Evolutionary conservation across 129 eudicot species (phyloP), one percentile per base, ranked within the genome.

Genomic region (Flaveria linearis): DNA sequence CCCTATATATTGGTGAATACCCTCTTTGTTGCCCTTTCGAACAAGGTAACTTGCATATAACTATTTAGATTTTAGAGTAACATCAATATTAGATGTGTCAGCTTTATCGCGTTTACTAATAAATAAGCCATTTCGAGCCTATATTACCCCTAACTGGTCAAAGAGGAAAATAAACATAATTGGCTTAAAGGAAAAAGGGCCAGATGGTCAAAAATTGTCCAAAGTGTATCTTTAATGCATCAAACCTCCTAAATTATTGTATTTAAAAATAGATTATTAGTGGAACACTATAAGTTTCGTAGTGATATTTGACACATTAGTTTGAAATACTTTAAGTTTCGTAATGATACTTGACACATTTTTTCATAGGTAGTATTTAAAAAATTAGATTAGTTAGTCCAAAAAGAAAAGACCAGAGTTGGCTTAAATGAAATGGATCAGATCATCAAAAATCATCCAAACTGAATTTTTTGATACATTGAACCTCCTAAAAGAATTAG

Each of bases 1-100:
- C 91, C 69, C 63, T 85, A 36, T 91, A 91, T 87, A 87, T 91
- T 78, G 92, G 97, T 11, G 97, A 91, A 81, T 96, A 91, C 73
- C 97, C 92, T 73, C 72, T 85, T 7, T 88, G 89, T 3, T 89
- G 88, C 76, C 97, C 92, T 15, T 91, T 92, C 69, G 96, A 92
- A 77, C 96, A 92, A 89, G 97, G 96, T 92, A 89, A 78, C 69
- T 50, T 72, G 3, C 53, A 15, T 14, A 50, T 73, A 36, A 16
- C 16, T 57, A 0, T 18, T 1, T 20, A 20, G 6, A 0, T 0
- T 18, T 1, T 20, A 20, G 6, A 0, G 15, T 57, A 16, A 72
- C 67, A 33, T 5, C 13, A 39, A 55, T 56, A 56, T 10, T 5
- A 15, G 41, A 28, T 28, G 16, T 7, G 23, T 3, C 12, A 13